phyloP scores from a whole-genome alignment of 176 grass and related monocot species.

The Eragrostis curvula region DNA sequence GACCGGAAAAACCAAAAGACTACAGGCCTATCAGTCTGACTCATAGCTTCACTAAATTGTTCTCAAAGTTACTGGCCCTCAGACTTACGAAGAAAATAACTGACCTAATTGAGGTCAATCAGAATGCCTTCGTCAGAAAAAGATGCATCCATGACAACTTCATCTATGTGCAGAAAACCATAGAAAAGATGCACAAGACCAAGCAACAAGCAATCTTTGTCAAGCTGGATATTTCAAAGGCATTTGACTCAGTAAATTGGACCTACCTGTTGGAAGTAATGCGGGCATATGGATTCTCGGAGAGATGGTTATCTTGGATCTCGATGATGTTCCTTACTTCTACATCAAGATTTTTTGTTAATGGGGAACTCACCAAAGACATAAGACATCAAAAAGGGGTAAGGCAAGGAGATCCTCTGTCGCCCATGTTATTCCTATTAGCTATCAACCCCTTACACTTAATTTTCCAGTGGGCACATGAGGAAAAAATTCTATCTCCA shows the following conservation, averaged over 20 bases:
- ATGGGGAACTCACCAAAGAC: accelerated
- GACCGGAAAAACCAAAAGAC: too few relatives aligned
- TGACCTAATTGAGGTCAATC: background rate
- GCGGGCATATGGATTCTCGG: background rate
- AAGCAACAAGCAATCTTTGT: background rate
- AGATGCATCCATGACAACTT: background rate
- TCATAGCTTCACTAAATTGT: too few relatives aligned
- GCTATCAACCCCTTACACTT: too few relatives aligned
- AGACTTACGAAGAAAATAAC: too few relatives aligned
- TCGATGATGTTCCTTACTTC: accelerated
- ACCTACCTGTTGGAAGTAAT: background rate
- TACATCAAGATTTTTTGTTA: background rate
- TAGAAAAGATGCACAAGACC: background rate
- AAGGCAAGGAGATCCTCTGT: background rate
- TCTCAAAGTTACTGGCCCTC: too few relatives aligned
- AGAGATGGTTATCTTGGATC: background rate
- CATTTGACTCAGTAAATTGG: background rate
- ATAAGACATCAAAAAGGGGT: background rate
- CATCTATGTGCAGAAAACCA: background rate
- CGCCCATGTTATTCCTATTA: too few relatives aligned
- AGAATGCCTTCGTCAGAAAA: background rate
- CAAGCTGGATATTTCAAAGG: background rate
- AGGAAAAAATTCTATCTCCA: too few relatives aligned
- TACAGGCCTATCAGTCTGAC: too few relatives aligned
- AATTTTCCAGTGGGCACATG: too few relatives aligned